Base-by-base conservation (phyloP, 2,329 filamentous ascomycete species). In the Fusarium annulatum region DNA sequence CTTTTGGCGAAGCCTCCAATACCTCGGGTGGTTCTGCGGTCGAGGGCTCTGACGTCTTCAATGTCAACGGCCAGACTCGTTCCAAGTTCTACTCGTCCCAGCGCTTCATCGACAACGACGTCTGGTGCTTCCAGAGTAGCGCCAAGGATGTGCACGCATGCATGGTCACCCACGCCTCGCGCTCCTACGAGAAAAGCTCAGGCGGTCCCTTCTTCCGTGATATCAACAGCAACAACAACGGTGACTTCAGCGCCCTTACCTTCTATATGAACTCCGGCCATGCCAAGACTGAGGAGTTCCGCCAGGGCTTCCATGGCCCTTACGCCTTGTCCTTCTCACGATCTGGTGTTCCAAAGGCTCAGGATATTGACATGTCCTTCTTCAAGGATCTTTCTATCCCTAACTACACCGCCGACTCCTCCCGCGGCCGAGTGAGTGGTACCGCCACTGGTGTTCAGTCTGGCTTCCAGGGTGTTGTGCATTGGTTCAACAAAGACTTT, bases 241-340 rank as follows among this genome's bases (percentile, higher is more conserved):
- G 88, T 9, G 82, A 80, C 43, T 88, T 85, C 71, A 90, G 84
- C 41, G 88, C 85, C 63, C 84, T 93, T 2, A 92, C 91, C 80
- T 91, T 88, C 81, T 93, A 92, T 82, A 91, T 92, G 87, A 93
- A 93, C 83, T 90, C 88, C 19, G 86, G 86, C 45, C 91, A 93
- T 67, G 87, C 86, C 4, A 86, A 89, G 79, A 92, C 90, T 3
- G 91, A 93, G 77, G 78, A 81, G 18, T 92, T 80, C 81, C 86
- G 91, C 38, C 87, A 87, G 79, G 91, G 91, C 8, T 84, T 93
- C 46, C 89, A 92, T 77, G 91, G 91, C 4, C 91, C 91, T 1
- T 93, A 93, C 73, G 86, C 88, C 7, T 84, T 92, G 78, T 81
- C 85, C 14, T 92, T 92, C 80, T 88, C 86, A 19, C 86, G 89